Evolutionary conservation across 495 filamentous ascomycete species (phyloP), one percentile per base, ranked within the genome.

Genomic region (Daldinia caldariorum): DNA sequence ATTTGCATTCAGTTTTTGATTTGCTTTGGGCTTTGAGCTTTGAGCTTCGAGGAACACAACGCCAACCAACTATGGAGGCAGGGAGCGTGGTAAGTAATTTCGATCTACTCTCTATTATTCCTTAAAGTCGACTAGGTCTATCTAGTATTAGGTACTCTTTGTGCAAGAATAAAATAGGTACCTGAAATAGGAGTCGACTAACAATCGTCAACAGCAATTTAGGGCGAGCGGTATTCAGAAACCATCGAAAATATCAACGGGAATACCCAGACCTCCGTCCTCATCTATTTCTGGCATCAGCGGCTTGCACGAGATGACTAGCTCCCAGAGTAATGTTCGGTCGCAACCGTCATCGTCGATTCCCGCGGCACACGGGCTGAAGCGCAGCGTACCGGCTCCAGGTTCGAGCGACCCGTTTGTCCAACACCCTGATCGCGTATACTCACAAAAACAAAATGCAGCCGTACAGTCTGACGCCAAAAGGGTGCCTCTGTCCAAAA

Each of bases 241-340:
- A 34, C 67, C 73, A 0, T 55, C 14, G 18, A 67, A 35, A 45
- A 58, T 71, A 1, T 55, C 10, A 6, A 67, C 63, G 5, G 51
- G 49, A n/a, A 63, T 71, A 34, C 68, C 68, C 39, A 53, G 53
- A 13, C 66, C 68, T 29, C 65, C 70, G 22, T 37, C 73, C 0
- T 37, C 73, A 0, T 69, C 71, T 10, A 37, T 58, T 37, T 22
- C 49, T 29, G 34, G 45, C 62, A 31, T 38, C 14, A 65, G 37
- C 49, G 76, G 71, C 13, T 74, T 83, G 20, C 71, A 79, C 53
- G 81, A 84, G 67, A 79, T 81, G 53, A 78, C 87, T 61, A 83
- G 88, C 4, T 91, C 91, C 4, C 83, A 88, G 60, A 88, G 82
- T 67, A 95, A 95, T 80, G 82, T 87, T 63, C 89, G 91, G 66